These are phyloP conservation scores for Wickerhamomyces sydowiorum DNA, from an alignment of 805 yeast species.

Conservation along the genomic window DNA sequence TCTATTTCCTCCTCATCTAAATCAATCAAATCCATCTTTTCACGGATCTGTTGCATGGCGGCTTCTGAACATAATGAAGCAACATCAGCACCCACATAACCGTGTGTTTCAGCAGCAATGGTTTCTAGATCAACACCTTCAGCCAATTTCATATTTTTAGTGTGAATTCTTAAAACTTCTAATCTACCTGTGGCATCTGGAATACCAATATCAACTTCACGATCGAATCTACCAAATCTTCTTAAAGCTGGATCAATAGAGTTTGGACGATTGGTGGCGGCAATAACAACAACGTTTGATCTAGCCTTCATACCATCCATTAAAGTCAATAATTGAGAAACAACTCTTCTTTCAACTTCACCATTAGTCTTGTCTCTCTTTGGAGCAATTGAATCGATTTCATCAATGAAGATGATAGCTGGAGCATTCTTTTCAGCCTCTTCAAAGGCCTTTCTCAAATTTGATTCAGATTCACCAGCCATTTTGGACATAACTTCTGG, in stretches of 20 bases:
- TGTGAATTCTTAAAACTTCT: conserved; percentile 94
- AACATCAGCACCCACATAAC: conserved; percentile 98
- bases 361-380: conserved; percentile 99
- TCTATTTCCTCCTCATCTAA: conserved; percentile 95
- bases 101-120: conserved; percentile 96
- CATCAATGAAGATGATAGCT: conserved; percentile 95
- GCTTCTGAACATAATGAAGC: conserved; percentile 99
- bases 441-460: conserved; percentile 95
- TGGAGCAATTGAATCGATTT: conserved; percentile 98
- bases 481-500: conserved; percentile 99
- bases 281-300: conserved; percentile 95
- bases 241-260: conserved; percentile 75
- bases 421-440: conserved; percentile 99
- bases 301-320: conserved; percentile 99
- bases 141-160: conserved; percentile 95
- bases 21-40: conserved; percentile 97
- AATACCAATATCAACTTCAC: conserved; percentile 86
- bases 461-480: conserved; percentile 99
- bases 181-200: conserved; percentile 99
- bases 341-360: conserved; percentile 99
- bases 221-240: conserved; percentile 86
- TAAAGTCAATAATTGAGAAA: conserved; percentile 91
- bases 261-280: conserved; percentile 85
- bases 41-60: conserved; percentile 99
- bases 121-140: conserved; percentile 95